These are phyloP conservation scores for Exophiala dermatitidis DNA, from an alignment of 2,329 filamentous ascomycete genomes.

Conservation along the genomic window DNA sequence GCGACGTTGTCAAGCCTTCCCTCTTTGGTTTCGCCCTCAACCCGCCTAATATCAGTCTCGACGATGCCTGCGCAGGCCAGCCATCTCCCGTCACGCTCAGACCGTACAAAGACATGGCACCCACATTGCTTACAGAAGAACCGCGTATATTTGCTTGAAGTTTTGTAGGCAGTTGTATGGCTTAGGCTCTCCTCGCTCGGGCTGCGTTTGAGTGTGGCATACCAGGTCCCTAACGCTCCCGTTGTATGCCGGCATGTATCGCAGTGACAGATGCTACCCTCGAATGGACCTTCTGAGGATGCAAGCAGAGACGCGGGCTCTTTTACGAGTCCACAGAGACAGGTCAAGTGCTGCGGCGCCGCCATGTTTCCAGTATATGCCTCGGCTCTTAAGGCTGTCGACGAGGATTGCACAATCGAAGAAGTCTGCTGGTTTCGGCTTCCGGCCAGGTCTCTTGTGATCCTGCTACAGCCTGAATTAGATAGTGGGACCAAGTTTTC, in stretches of 20 bases:
- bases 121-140: constrained; percentile 36
- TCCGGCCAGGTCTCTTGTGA: no score
- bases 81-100: constrained; percentile 11
- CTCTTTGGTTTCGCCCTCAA: background rate
- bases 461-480: no score
- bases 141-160: constrained; percentile 29
- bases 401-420: no score
- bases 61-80: constrained; percentile 14
- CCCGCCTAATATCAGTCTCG: constrained; percentile 1
- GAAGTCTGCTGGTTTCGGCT: no score
- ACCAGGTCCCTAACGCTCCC: constrained; percentile 37
- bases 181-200: constrained; percentile 29
- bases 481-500: no score
- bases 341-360: constrained; percentile 5
- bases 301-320: constrained; percentile 13
- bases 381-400: no score
- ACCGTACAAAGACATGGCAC: constrained; percentile 15
- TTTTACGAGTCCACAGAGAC: constrained; percentile 15
- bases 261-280: constrained; percentile 41
- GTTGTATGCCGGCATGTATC: constrained; percentile 43
- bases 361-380: constrained; percentile 2
- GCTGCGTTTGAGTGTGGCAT: constrained; percentile 4
- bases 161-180: constrained; percentile 34
- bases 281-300: constrained; percentile 5
- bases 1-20: constrained; percentile 4